Base-by-base conservation (phyloP, 2,329 filamentous ascomycete genomes). In the Aspergillus tamarii region DNA sequence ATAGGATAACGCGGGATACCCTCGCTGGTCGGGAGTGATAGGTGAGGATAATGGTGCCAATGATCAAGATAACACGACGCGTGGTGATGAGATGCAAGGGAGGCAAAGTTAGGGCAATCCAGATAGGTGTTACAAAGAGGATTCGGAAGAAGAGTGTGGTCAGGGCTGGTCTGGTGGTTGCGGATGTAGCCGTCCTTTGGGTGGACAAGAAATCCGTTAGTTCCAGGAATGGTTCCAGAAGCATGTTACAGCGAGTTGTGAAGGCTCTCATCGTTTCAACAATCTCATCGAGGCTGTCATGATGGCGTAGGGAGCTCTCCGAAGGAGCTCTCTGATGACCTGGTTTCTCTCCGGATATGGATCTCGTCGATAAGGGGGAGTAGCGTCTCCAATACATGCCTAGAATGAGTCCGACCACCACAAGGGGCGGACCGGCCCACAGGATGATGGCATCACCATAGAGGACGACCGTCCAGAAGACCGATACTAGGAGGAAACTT, bases 211-310 rank as follows among this genome's bases (percentile, higher is more conserved):
- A 97, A 76, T 98, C 94, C 7, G 94, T 97, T 76, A 98, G 84
- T 67, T 91, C 89, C 52, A 97, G 84, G 61, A 98, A 85, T 3
- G 95, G 95, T 72, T 97, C 94, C 58, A 98, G 85, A 21, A 99
- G 83, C 59, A 97, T 90, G 77, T 97, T 97, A 79, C 95, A 97
- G 56, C 95, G 87, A 6, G 90, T 91, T 0, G 94, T 98, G 70
- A 99, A 92, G 68, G 93, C 89, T 76, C 93, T 93, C 52, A 99
- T 81, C 0, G 92, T 96, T 71, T 98, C 94, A 62, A 99, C 91
- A 65, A 99, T 99, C 80, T 99, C 95, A 76, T 99, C 95, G 59
- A 99, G 80, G 57, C 93, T 97, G 82, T 97, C 97, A 73, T 97
- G 92, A 72, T 95, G 92, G 64, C 90, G 89, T 48, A 89, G 90